Evolutionary conservation across 352 stramenopile genomes (phyloP).

Genomic region (Phytophthora cryptogea): DNA sequence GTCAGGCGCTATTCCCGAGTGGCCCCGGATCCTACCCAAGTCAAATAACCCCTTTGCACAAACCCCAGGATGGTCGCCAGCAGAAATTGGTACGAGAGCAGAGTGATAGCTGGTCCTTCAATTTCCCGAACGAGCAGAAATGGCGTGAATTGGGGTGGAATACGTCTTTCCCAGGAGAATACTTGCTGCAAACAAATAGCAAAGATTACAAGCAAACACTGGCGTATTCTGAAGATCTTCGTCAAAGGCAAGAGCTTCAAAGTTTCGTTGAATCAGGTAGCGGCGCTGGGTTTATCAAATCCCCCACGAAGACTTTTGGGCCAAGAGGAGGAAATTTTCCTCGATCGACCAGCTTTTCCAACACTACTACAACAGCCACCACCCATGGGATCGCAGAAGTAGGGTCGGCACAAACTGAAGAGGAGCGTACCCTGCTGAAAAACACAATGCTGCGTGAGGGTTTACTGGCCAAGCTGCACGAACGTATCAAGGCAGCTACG

Average conservation of each 20-base stretch:
- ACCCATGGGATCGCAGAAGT: constrained; percentile 29
- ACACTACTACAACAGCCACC: constrained; percentile 24
- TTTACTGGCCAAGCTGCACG: constrained; percentile 54
- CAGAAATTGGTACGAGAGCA: constrained; percentile 9
- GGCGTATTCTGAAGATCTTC: constrained; percentile 58
- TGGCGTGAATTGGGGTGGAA: constrained; percentile 73
- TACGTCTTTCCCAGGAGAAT: constrained; percentile 73
- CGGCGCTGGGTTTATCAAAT: constrained; percentile 1
- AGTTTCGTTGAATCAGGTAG: neutral
- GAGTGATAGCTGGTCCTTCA: constrained; percentile 12
- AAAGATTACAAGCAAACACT: constrained; percentile 61
- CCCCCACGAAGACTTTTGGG: constrained; percentile 8
- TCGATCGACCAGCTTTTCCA: constrained; percentile 26
- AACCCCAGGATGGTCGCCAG: constrained; percentile 19
- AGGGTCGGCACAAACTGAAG: constrained; percentile 28
- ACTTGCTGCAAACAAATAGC: constrained; percentile 41
- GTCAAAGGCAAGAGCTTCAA: constrained; percentile 19
- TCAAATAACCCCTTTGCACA: constrained; percentile 35
- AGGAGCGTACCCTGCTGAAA: constrained; percentile 49
- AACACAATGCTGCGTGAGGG: constrained; percentile 65
- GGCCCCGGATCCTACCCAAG: constrained; percentile 49
- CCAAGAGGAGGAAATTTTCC: constrained; percentile 24
- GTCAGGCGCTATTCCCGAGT: constrained; percentile 48
- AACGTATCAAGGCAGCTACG: constrained; percentile 32
- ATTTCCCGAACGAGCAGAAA: constrained; percentile 37